phyloP scores from a whole-genome alignment of 805 yeast genomes.

The Pichia phayaonensis region DNA sequence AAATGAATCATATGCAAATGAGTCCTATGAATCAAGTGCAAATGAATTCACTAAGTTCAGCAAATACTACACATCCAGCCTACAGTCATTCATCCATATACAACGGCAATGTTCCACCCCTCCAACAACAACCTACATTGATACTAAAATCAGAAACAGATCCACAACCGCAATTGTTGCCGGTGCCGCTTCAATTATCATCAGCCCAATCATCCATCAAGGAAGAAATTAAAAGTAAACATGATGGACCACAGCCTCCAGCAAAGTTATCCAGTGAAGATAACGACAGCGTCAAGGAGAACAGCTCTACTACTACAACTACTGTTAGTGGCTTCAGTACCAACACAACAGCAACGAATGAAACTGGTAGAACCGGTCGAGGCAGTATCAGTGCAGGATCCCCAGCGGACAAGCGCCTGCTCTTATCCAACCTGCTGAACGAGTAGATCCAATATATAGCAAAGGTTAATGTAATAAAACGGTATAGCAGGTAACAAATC shows the following conservation, averaged over 20 bases:
- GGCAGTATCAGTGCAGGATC: neutral
- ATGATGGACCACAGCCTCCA: neutral
- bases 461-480: too few relatives aligned
- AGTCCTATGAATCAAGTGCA: neutral
- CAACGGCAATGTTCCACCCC: neutral
- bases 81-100: neutral
- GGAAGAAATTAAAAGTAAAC: neutral
- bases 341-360: neutral
- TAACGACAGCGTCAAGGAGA: neutral
- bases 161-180: neutral
- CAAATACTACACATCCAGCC: neutral
- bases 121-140: neutral
- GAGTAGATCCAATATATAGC: neutral
- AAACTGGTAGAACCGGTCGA: neutral
- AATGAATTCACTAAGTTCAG: neutral
- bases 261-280: neutral
- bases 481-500: too few relatives aligned
- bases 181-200: neutral
- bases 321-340: neutral
- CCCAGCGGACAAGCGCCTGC: neutral
- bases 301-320: neutral
- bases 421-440: slow-evolving; percentile 1
- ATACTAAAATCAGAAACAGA: neutral
- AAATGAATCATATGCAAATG: neutral
- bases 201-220: neutral